Percentiles rank a stretch among this genome's conserved stretches.
Conservation (phyloP, 768 basidiomycete species). For the Lactarius tabidus region DNA sequence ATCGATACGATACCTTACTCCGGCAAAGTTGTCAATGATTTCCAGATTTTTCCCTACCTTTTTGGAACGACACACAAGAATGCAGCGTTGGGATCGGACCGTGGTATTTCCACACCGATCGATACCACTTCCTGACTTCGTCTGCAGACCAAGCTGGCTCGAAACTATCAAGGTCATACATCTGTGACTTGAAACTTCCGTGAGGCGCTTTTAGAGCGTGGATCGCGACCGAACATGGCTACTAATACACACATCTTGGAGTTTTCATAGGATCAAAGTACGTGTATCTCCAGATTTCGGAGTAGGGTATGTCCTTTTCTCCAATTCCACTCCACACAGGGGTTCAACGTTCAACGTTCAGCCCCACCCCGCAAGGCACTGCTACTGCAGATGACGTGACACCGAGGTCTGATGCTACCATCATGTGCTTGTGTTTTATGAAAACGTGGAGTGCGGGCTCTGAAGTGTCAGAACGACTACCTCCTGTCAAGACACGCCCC, state of each 20-base stretch:
- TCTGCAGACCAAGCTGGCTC: background rate
- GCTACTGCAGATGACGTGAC: background rate
- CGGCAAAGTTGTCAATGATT: background rate
- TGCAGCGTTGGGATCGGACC: background rate
- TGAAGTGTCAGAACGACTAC: background rate
- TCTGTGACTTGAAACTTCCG: slow-evolving; percentile 9
- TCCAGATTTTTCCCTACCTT: background rate
- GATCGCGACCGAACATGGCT: background rate
- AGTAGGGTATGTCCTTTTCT: background rate
- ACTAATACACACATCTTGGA: background rate
- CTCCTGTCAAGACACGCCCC: background rate
- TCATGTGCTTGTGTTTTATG: background rate
- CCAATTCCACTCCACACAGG: background rate
- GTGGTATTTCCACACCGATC: background rate
- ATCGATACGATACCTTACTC: background rate
- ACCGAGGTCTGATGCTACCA: background rate
- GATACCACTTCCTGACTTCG: background rate
- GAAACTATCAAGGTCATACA: background rate
- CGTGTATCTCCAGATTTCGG: background rate
- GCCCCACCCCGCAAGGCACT: background rate
- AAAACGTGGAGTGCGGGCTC: background rate
- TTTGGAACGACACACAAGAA: background rate
- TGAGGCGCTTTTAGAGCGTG: slow-evolving; percentile 6
- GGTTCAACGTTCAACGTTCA: no score
- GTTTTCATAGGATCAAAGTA: background rate